Evolutionary conservation across 2,329 filamentous ascomycete species (phyloP).

Genomic region (Niveomyces coronatus): DNA sequence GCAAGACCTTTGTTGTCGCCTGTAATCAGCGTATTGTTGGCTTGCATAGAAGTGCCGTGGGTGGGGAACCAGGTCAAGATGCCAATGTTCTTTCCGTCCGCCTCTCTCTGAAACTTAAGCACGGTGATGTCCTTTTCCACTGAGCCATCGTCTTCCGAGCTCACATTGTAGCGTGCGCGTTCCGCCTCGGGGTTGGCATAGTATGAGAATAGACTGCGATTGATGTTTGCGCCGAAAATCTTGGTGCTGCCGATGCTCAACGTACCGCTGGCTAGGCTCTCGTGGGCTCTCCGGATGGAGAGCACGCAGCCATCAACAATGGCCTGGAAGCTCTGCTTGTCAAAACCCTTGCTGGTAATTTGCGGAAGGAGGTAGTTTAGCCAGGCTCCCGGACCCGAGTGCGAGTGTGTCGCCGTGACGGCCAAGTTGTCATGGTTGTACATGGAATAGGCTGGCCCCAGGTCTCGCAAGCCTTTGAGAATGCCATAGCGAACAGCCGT

Average conservation of each 20-base stretch:
- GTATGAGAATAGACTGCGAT: constrained; percentile 76
- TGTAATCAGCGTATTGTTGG: constrained; percentile 80
- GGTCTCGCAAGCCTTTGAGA: constrained; percentile 53
- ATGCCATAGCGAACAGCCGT: constrained; percentile 80
- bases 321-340: constrained; percentile 74
- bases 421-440: constrained; percentile 70
- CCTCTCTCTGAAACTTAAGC: constrained; percentile 60
- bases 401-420: constrained; percentile 85
- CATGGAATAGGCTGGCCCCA: constrained; percentile 62
- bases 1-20: constrained; percentile 94
- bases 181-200: constrained; percentile 70
- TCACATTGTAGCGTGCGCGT: constrained; percentile 49
- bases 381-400: constrained; percentile 84
- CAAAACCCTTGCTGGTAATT: constrained; percentile 76
- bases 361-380: constrained; percentile 86
- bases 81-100: constrained; percentile 65
- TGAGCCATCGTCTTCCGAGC: constrained; percentile 27
- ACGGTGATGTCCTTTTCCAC: constrained; percentile 71
- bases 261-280: constrained; percentile 42
- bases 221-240: constrained; percentile 65
- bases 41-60: constrained; percentile 80
- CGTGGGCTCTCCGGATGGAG: constrained; percentile 71
- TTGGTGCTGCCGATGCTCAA: constrained; percentile 53
- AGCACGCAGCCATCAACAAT: constrained; percentile 75
- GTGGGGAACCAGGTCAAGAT: constrained; percentile 84